Evolutionary conservation across 73 alveolate genomes (phyloP).

Genomic region (Urostyla sp.): DNA sequence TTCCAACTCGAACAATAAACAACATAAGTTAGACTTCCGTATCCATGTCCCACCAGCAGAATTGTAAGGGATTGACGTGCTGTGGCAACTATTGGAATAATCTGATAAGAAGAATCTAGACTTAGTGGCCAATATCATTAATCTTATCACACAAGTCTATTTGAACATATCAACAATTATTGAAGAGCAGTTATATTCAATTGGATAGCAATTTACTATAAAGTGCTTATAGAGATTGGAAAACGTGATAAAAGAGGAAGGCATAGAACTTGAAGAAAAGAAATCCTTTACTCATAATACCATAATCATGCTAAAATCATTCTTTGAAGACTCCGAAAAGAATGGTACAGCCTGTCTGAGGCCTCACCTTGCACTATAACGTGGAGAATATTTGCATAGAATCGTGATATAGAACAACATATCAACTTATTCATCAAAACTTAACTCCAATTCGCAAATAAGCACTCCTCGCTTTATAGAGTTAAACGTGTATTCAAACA

Average conservation of each 20-base stretch:
- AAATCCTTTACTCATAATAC: conserved; percentile 52
- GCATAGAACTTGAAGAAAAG: conserved; percentile 16
- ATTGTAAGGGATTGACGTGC: conserved; percentile 28
- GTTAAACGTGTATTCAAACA: conserved; percentile 71
- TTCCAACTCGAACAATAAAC: too few species aligned
- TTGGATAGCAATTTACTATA: conserved; percentile 25
- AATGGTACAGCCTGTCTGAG: conserved; percentile 82
- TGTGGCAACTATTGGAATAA: conserved; percentile 42
- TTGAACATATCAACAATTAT: conserved; percentile 16
- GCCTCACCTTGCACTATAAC: conserved; percentile 48
- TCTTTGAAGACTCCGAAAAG: conserved; percentile 77
- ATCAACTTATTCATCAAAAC: too few species aligned
- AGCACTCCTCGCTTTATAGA: conserved; percentile 68
- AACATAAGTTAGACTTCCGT: conserved; percentile 12
- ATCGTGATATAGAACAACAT: conserved; percentile 49
- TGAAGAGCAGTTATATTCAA: background rate
- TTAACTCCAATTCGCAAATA: too few species aligned
- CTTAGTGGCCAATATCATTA: background rate
- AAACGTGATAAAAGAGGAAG: background rate
- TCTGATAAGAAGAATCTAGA: conserved; percentile 26
- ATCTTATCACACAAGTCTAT: conserved; percentile 27
- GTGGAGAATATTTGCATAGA: conserved; percentile 21
- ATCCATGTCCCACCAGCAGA: conserved; percentile 35
- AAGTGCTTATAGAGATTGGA: background rate
- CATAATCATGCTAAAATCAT: conserved; percentile 68